phyloP scores from a whole-genome alignment of 805 yeast species.

The Saturnispora sanitii region DNA sequence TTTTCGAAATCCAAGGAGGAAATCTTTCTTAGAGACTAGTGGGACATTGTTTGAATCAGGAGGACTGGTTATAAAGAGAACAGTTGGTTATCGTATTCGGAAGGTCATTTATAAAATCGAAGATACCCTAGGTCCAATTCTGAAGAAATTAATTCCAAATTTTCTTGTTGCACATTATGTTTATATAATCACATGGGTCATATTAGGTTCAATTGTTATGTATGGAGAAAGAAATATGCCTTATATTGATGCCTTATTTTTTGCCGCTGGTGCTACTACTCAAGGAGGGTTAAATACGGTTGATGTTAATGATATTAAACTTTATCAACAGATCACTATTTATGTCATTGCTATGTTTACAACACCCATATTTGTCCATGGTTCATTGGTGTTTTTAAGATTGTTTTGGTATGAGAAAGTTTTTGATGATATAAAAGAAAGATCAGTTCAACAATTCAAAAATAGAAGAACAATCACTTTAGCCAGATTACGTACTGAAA shows the following conservation, averaged over 20 bases:
- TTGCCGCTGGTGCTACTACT: constrained; percentile 68
- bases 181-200: constrained; percentile 50
- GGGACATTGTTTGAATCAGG: constrained; percentile 9
- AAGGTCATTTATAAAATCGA: constrained; percentile 29
- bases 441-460: constrained; percentile 68
- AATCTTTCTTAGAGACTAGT: constrained; percentile 4
- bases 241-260: constrained; percentile 75
- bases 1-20: background rate
- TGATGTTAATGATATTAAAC: constrained; percentile 47
- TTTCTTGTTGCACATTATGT: constrained; percentile 61
- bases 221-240: constrained; percentile 58
- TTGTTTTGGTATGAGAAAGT: constrained; percentile 83
- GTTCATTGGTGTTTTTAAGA: constrained; percentile 64
- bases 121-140: constrained; percentile 32
- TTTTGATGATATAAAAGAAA: constrained; percentile 70
- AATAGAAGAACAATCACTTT: constrained; percentile 75
- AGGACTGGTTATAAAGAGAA: constrained; percentile 14
- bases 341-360: constrained; percentile 55
- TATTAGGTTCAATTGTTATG: constrained; percentile 64
- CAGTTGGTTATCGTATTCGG: constrained; percentile 27
- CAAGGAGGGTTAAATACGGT: constrained; percentile 90
- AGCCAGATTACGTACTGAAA: constrained; percentile 35
- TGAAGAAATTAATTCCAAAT: constrained; percentile 37
- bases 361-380: constrained; percentile 85
- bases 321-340: constrained; percentile 75